A percentile compares a stretch with the other conserved stretches of the same genome.
phyloP scores from a whole-genome alignment of 2,329 filamentous ascomycete genomes.

The Stagonosporopsis cucurbitacearum region DNA sequence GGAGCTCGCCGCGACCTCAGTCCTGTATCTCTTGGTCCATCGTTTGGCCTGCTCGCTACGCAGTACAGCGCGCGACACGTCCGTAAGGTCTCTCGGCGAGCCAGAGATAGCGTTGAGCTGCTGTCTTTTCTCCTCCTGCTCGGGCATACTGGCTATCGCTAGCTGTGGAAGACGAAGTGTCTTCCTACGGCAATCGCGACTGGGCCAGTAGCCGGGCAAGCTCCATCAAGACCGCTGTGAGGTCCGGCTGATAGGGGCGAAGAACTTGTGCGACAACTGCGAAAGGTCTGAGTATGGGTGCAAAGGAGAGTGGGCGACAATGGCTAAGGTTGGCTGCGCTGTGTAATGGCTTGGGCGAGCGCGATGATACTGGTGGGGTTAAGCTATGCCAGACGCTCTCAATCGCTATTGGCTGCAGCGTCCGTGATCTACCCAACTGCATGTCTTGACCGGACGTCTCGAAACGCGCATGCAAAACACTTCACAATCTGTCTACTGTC shows the following conservation, averaged over 20 bases:
- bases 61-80: conserved; percentile 44
- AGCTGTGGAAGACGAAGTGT: conserved; percentile 60
- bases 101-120: conserved; percentile 32
- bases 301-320: conserved; percentile 33
- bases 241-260: conserved; percentile 27
- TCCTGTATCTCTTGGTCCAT: conserved; percentile 78
- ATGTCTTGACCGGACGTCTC: conserved; percentile 13
- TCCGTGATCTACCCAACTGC: conserved; percentile 9
- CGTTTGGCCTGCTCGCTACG: conserved; percentile 54
- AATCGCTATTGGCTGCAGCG: conserved; percentile 13
- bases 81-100: conserved; percentile 49
- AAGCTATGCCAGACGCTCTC: conserved; percentile 16
- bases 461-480: conserved; percentile 12
- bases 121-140: conserved; percentile 35
- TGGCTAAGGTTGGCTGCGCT: conserved; percentile 33
- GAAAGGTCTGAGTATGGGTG: conserved; percentile 8
- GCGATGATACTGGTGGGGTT: conserved; percentile 46
- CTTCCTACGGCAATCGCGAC: conserved; percentile 67
- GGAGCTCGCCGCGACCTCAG: conserved; percentile 77
- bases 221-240: conserved; percentile 59
- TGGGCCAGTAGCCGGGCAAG: conserved; percentile 59
- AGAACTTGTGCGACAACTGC: conserved; percentile 16
- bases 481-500: neutral
- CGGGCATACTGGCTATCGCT: conserved; percentile 55
- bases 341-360: conserved; percentile 23